Conservation (phyloP, 257 asterid genomes). For the Primulina huaijiensis region DNA sequence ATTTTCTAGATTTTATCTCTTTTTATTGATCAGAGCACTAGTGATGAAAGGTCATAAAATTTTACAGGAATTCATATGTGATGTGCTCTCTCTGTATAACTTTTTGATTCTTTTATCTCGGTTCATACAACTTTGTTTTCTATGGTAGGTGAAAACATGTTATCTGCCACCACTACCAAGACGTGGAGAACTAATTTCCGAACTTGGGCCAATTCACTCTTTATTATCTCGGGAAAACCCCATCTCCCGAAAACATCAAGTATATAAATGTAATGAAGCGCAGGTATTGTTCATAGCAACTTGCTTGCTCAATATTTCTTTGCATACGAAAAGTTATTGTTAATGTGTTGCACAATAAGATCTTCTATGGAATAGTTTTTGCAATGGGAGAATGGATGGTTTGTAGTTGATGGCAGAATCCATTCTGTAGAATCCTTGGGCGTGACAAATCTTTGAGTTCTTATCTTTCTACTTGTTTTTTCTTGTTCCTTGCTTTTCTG, state of each 20-base stretch:
- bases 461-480: too few species aligned
- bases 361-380: neutral
- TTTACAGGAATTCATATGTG: neutral
- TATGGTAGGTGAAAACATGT: constrained; percentile 58
- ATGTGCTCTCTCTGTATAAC: constrained; percentile 1
- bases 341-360: neutral
- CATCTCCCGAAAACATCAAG: constrained; percentile 61
- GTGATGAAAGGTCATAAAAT: too few species aligned
- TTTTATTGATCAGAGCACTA: too few species aligned
- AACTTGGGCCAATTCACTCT: constrained; percentile 65
- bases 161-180: constrained; percentile 72
- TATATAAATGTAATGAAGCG: constrained; percentile 68
- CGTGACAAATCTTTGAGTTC: neutral
- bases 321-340: neutral
- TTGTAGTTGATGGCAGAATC: neutral
- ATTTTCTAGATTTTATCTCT: too few species aligned
- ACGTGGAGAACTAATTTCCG: constrained; percentile 55
- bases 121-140: constrained; percentile 4
- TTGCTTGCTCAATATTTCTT: constrained; percentile 1
- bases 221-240: constrained; percentile 46
- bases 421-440: neutral
- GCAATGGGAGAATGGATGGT: neutral
- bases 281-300: constrained; percentile 46
- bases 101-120: constrained; percentile 3
- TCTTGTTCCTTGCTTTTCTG: neutral